phyloP scores from a whole-genome alignment of 106 monocot species.

The Dendrobium huoshanense region DNA sequence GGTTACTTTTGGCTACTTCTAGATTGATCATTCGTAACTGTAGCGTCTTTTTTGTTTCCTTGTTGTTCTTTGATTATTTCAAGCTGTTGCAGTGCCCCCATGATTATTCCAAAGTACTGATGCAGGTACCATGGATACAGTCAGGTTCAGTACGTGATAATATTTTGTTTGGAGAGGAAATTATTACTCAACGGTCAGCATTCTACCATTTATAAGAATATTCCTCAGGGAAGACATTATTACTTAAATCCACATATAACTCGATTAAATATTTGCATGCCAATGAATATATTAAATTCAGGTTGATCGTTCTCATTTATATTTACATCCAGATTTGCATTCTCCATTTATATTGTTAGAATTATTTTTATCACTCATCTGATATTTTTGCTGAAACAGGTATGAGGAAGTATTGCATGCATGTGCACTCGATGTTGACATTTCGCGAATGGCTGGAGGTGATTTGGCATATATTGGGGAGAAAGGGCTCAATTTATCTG shows the following conservation, averaged over 20 bases:
- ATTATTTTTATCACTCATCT: background rate
- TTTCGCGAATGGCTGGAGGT: conserved; percentile 74
- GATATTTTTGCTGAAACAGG: conserved; percentile 22
- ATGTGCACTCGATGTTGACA: conserved; percentile 90
- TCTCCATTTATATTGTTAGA: background rate
- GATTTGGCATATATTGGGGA: conserved; percentile 69
- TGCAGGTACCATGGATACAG: conserved; percentile 87
- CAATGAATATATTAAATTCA: background rate
- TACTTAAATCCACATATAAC: background rate
- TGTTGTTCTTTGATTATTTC: background rate
- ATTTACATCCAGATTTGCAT: background rate
- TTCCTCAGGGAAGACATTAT: background rate
- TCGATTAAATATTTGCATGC: background rate
- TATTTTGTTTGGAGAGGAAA: conserved; percentile 76
- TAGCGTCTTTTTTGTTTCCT: background rate
- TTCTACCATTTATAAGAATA: background rate
- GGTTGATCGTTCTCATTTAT: background rate
- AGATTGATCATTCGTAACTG: background rate
- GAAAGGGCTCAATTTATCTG: conserved; percentile 92
- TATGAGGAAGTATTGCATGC: conserved; percentile 74
- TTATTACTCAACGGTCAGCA: conserved; percentile 53
- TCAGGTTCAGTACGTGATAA: conserved; percentile 86
- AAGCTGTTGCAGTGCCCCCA: background rate
- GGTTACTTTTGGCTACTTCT: conserved; percentile 29
- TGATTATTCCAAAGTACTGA: conserved; percentile 7